Percentiles rank a stretch among this genome's conserved stretches.
phyloP scores from a whole-genome alignment of 2,329 filamentous ascomycete genomes.

The Chaetomiaceae sp. region DNA sequence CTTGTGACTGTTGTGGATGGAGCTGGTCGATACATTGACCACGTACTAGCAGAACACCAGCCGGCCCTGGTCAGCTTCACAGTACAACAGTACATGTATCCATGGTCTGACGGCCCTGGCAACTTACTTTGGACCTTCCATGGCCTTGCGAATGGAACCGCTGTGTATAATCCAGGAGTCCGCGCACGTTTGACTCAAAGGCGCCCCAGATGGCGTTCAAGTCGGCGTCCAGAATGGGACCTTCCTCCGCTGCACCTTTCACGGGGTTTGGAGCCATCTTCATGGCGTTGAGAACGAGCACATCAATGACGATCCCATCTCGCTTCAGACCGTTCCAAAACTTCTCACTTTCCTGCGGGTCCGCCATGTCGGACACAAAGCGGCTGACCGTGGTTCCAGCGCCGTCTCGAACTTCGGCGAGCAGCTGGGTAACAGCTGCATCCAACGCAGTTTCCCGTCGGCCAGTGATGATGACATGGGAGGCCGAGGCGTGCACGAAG shows the following conservation, averaged over 20 bases:
- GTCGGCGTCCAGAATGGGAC: conserved; percentile 23
- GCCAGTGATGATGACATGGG: conserved; percentile 29
- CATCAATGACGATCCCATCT: conserved; percentile 27
- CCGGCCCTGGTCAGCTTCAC: too few relatives aligned
- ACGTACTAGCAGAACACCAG: too few relatives aligned
- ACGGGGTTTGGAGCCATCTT: too few relatives aligned
- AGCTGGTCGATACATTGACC: not conserved
- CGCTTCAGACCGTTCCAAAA: conserved; percentile 28
- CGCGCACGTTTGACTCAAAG: conserved; percentile 28
- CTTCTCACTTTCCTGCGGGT: conserved; percentile 23
- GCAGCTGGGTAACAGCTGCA: conserved; percentile 11
- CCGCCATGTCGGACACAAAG: conserved; percentile 21
- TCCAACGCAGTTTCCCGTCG: conserved; percentile 24
- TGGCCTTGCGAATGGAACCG: conserved; percentile 33
- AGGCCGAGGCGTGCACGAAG: conserved; percentile 38
- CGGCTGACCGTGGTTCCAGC: conserved; percentile 31
- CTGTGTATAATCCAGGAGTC: conserved; percentile 28
- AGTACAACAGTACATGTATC: too few relatives aligned
- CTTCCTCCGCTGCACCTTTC: too few relatives aligned
- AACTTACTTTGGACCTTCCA: conserved; percentile 19
- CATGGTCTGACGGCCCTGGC: too few relatives aligned
- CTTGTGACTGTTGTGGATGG: not conserved
- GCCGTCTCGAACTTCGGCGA: conserved; percentile 5
- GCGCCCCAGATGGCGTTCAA: conserved; percentile 23
- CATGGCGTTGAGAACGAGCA: conserved; percentile 32